Evolutionary conservation across 192 early-diverging fungal species (phyloP).

Genomic region (Podila minutissima): DNA sequence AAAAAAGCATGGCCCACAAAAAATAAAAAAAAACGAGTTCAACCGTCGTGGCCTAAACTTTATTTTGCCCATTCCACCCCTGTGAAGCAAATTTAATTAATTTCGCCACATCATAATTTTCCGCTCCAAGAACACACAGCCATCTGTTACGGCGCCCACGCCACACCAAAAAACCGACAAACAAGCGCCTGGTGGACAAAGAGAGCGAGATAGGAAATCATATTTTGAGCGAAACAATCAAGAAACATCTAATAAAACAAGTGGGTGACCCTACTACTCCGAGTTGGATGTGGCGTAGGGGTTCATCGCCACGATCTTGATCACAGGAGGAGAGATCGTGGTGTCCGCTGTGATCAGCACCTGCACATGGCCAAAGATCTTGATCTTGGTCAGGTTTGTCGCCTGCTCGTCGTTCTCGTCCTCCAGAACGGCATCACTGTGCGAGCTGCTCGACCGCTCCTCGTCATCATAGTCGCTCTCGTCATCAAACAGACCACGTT

Average conservation of each 20-base stretch:
- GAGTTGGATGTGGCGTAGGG: slow-evolving; percentile 40
- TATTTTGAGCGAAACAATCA: not conserved
- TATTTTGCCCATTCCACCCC: too few species aligned
- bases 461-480: slow-evolving; percentile 57
- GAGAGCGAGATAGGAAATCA: not conserved
- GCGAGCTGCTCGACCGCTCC: slow-evolving; percentile 18
- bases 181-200: not conserved
- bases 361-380: slow-evolving; percentile 54
- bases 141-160: too few species aligned
- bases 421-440: slow-evolving; percentile 28
- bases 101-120: too few species aligned
- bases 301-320: slow-evolving; percentile 65
- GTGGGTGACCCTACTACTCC: too few species aligned
- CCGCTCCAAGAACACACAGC: too few species aligned
- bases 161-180: slow-evolving; percentile 1
- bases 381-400: slow-evolving; percentile 43
- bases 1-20: not conserved
- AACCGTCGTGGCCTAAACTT: too few species aligned
- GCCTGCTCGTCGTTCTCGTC: slow-evolving; percentile 38
- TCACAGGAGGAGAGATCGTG: slow-evolving; percentile 61
- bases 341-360: slow-evolving; percentile 62
- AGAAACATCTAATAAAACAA: too few species aligned
- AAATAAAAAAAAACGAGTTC: not conserved
- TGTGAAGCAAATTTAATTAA: too few species aligned
- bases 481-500: slow-evolving; percentile 59